phyloP scores from a whole-genome alignment of 306 rosid genomes.

The Pyrus communis region DNA sequence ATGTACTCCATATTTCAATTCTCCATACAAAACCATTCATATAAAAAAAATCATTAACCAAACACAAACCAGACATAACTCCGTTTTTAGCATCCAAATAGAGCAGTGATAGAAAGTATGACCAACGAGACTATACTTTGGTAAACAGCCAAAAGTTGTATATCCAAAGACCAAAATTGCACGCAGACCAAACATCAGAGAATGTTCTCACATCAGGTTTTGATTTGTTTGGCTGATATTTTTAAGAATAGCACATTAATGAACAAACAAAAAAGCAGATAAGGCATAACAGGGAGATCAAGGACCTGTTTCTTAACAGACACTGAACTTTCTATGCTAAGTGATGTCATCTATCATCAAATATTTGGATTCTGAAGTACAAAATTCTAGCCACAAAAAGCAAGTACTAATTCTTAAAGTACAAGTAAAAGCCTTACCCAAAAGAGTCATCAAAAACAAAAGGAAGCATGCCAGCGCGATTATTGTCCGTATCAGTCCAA shows the following conservation, averaged over 20 bases:
- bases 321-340: neutral
- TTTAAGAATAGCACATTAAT: neutral
- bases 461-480: constrained; percentile 94
- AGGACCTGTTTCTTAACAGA: neutral
- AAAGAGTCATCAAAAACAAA: constrained; percentile 91
- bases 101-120: neutral
- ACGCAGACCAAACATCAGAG: neutral
- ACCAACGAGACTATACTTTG: neutral
- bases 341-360: neutral
- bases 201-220: neutral
- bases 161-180: neutral
- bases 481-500: constrained; percentile 88
- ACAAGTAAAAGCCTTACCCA: constrained; percentile 41
- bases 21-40: neutral
- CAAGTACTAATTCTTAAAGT: neutral
- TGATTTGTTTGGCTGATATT: neutral
- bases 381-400: neutral
- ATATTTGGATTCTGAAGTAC: neutral
- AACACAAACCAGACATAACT: neutral
- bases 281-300: neutral
- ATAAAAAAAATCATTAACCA: neutral
- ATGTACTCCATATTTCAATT: neutral
- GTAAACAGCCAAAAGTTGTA: neutral
- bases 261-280: neutral
- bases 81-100: neutral